phyloP scores from a whole-genome alignment of 306 rosid genomes.

The Sechiopsis laciniata region DNA sequence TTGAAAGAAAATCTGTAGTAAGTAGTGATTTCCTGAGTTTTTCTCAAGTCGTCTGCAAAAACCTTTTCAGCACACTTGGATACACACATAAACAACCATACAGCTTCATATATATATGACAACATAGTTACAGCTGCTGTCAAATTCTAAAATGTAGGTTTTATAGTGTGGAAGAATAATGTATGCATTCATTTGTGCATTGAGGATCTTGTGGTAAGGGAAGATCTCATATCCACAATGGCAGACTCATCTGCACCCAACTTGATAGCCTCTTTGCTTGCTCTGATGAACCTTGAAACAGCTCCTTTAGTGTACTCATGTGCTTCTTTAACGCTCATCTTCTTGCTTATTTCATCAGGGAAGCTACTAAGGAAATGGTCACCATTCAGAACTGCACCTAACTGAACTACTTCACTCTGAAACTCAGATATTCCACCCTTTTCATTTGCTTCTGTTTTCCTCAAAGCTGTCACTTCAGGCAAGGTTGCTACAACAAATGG shows the following conservation, averaged over 20 bases:
- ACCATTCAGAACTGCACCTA: constrained; percentile 89
- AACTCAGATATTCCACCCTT: constrained; percentile 55
- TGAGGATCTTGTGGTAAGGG: constrained; percentile 88
- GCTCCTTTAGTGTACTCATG: constrained; percentile 71
- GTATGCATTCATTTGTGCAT: constrained; percentile 35
- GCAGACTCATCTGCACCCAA: constrained; percentile 85
- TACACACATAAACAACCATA: constrained; percentile 10
- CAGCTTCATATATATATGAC: no score
- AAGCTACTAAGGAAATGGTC: constrained; percentile 89
- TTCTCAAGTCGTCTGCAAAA: constrained; percentile 3
- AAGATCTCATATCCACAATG: constrained; percentile 97
- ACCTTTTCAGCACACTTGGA: background rate
- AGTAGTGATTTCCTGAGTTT: background rate
- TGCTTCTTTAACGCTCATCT: constrained; percentile 81
- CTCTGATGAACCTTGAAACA: constrained; percentile 82
- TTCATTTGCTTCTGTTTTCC: constrained; percentile 69
- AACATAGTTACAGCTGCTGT: background rate
- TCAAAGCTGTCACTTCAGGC: constrained; percentile 72
- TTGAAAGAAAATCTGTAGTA: background rate
- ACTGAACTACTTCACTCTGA: constrained; percentile 86
- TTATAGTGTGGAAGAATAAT: background rate
- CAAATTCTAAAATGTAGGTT: background rate
- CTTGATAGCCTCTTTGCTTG: constrained; percentile 88
- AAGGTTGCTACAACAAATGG: constrained; percentile 44
- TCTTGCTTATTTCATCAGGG: constrained; percentile 75